phyloP scores from a whole-genome alignment of 345 rosid species.

The Aquilaria malaccensis region DNA sequence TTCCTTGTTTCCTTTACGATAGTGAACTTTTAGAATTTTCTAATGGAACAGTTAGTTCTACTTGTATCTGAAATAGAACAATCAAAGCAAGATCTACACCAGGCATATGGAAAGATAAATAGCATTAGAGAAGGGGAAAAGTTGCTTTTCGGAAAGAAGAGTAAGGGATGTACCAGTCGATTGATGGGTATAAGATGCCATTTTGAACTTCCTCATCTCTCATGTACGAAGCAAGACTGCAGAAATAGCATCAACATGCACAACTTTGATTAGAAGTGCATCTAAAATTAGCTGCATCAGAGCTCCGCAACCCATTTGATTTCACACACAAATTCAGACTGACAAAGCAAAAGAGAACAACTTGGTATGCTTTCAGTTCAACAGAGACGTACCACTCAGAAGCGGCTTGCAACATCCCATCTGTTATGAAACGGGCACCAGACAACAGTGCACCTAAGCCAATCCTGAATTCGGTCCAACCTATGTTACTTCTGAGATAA shows the following conservation, averaged over 20 bases:
- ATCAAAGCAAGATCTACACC: too few species aligned
- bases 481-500: slow-evolving; percentile 3
- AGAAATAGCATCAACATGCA: slow-evolving; percentile 15
- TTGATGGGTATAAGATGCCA: slow-evolving; percentile 87
- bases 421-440: slow-evolving; percentile 72
- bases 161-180: slow-evolving; percentile 43
- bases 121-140: too few species aligned
- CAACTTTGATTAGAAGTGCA: neutral
- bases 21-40: too few species aligned
- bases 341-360: neutral
- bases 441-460: slow-evolving; percentile 85
- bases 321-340: neutral
- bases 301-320: too few species aligned
- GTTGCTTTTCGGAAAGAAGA: neutral
- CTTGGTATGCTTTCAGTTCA: neutral
- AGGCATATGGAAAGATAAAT: too few species aligned
- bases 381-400: slow-evolving; percentile 66
- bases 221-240: slow-evolving; percentile 97
- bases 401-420: slow-evolving; percentile 90
- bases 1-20: too few species aligned
- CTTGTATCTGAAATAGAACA: too few species aligned
- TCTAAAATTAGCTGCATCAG: too few species aligned
- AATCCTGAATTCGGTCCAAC: slow-evolving; percentile 40
- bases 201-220: slow-evolving; percentile 68
- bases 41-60: too few species aligned